Evolutionary conservation across 2,329 filamentous ascomycete species (phyloP).

Genomic region (Aspergillus texensis): DNA sequence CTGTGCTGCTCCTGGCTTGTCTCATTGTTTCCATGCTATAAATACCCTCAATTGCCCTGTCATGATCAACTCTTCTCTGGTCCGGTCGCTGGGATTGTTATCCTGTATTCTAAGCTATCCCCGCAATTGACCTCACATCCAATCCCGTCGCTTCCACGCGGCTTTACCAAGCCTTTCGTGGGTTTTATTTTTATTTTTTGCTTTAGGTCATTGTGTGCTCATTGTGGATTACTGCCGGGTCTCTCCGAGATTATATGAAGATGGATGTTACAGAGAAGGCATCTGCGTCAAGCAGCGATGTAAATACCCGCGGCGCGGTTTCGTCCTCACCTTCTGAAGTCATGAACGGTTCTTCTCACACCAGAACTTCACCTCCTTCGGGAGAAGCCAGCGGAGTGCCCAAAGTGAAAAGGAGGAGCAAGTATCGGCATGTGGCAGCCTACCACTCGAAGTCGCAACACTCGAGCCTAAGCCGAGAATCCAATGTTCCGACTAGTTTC

Average conservation of each 20-base stretch:
- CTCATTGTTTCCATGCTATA: conserved; percentile 10
- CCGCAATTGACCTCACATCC: conserved; percentile 23
- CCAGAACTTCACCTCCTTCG: conserved; percentile 5
- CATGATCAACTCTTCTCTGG: conserved; percentile 16
- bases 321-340: conserved; percentile 10
- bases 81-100: conserved; percentile 8
- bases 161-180: neutral
- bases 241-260: neutral
- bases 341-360: conserved; percentile 15
- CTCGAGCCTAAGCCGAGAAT: conserved; percentile 86
- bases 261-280: neutral
- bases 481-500: conserved; percentile 75
- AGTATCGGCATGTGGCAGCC: conserved; percentile 90
- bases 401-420: conserved; percentile 51
- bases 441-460: conserved; percentile 73
- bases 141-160: neutral
- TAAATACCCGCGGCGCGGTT: neutral
- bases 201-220: neutral
- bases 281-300: conserved; percentile 3
- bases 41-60: conserved; percentile 12
- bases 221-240: neutral
- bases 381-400: conserved; percentile 4
- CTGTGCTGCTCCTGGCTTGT: conserved; percentile 16
- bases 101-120: conserved; percentile 15
- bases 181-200: neutral